These are phyloP conservation scores for Avena insularis DNA, from an alignment of 176 grass and related monocot species.

Conservation along the genomic window DNA sequence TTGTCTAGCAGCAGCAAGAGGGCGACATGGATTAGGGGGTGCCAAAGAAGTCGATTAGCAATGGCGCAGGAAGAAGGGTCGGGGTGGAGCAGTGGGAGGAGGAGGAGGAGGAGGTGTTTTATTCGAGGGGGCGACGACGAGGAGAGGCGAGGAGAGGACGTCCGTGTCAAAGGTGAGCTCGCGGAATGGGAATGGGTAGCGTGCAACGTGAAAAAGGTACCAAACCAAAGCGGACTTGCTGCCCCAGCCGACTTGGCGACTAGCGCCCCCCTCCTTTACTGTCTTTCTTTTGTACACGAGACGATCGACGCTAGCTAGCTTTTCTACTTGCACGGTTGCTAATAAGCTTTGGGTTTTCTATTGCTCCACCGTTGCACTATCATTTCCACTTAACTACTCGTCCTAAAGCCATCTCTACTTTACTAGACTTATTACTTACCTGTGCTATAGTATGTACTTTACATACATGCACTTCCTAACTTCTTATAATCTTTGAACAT, in stretches of 20 bases:
- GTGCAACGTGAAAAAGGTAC: constrained; percentile 80
- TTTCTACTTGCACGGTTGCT: not conserved
- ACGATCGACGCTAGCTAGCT: not conserved
- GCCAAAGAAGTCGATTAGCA: not conserved
- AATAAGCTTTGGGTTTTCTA: too few species aligned
- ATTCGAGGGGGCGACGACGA: not conserved
- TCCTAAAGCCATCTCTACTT: too few species aligned
- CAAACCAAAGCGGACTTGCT: constrained; percentile 1
- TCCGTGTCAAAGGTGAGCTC: not conserved
- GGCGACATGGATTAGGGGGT: not conserved
- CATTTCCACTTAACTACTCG: too few species aligned
- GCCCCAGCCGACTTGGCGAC: not conserved
- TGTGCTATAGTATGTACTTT: too few species aligned
- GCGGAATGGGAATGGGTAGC: constrained; percentile 39
- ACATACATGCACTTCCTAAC: too few species aligned
- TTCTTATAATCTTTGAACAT: too few species aligned
- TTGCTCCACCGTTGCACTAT: too few species aligned
- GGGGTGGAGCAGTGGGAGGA: not conserved
- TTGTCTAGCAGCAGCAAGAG: not conserved
- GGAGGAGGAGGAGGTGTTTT: not conserved
- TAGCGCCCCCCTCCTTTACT: not conserved
- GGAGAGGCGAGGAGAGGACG: too few species aligned
- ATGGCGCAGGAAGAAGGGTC: not conserved
- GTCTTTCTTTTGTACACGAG: not conserved
- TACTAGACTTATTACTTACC: too few species aligned